Conservation (phyloP, 1,284 basidiomycete genomes). For the Limonomyces culmigenus region DNA sequence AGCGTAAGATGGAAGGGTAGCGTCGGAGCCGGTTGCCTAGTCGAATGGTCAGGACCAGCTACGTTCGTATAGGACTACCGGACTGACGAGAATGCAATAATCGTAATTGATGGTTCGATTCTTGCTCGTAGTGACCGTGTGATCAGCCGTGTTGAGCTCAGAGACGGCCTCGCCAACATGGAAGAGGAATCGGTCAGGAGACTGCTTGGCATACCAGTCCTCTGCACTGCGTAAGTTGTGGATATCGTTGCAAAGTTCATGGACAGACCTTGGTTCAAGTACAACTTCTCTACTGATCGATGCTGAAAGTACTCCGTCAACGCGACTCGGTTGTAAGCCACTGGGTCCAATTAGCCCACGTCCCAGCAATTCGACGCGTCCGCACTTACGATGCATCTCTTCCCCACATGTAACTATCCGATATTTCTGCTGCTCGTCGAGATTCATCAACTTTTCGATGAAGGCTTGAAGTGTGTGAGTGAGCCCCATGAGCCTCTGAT, state of each 20-base stretch:
- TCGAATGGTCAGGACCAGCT: no score
- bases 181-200: conserved; percentile 33
- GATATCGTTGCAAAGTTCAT: conserved; percentile 2
- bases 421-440: conserved; percentile 31
- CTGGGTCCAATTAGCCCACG: not conserved
- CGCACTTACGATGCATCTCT: conserved; percentile 19
- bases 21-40: conserved; percentile 48
- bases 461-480: conserved; percentile 24
- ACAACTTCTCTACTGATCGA: conserved; percentile 45
- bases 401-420: conserved; percentile 47
- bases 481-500: no score
- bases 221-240: no score
- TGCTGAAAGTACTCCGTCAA: conserved; percentile 52
- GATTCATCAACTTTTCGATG: conserved; percentile 47
- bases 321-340: conserved; percentile 34
- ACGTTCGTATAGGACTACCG: not conserved
- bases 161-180: conserved; percentile 37
- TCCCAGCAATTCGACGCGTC: not conserved
- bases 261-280: conserved; percentile 36
- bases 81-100: conserved; percentile 35
- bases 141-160: conserved; percentile 24
- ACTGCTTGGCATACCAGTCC: conserved; percentile 45
- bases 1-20: conserved; percentile 48
- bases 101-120: conserved; percentile 37
- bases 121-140: conserved; percentile 29